Conservation (phyloP, 768 basidiomycete genomes). For the Trametes sanguinea region DNA sequence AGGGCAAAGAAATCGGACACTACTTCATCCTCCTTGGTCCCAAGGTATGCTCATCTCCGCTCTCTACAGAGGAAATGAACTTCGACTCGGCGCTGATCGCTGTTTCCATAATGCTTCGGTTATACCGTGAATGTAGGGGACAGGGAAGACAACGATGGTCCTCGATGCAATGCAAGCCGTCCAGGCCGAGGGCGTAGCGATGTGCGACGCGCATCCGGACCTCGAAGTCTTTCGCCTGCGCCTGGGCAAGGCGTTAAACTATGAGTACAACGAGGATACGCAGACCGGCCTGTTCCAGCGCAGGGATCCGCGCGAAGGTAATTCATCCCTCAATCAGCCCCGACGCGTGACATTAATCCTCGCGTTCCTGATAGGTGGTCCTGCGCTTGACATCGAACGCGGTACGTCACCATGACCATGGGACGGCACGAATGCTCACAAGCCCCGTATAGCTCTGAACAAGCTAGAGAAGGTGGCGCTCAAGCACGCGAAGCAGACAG, state of each 20-base stretch:
- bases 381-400: conserved; percentile 80
- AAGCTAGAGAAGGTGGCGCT: conserved; percentile 88
- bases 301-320: conserved; percentile 80
- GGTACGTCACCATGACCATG: conserved; percentile 40
- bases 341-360: conserved; percentile 1
- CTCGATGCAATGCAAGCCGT: conserved; percentile 77
- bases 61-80: background rate
- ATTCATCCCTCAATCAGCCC: background rate
- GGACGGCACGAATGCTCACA: background rate
- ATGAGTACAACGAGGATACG: conserved; percentile 83
- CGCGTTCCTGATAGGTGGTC: conserved; percentile 49
- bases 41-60: conserved; percentile 49
- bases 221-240: conserved; percentile 84
- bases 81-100: conserved; percentile 16
- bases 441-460: conserved; percentile 55
- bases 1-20: conserved; percentile 68
- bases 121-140: conserved; percentile 47
- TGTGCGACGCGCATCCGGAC: conserved; percentile 85
- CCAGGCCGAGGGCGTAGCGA: conserved; percentile 69
- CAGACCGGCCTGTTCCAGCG: conserved; percentile 81
- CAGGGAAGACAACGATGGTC: conserved; percentile 83
- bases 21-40: conserved; percentile 79
- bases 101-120: background rate
- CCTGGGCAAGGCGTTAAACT: conserved; percentile 83
- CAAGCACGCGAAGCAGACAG: conserved; percentile 51